Conservation (phyloP, 352 stramenopile genomes). For the Phytophthora tubulina region DNA sequence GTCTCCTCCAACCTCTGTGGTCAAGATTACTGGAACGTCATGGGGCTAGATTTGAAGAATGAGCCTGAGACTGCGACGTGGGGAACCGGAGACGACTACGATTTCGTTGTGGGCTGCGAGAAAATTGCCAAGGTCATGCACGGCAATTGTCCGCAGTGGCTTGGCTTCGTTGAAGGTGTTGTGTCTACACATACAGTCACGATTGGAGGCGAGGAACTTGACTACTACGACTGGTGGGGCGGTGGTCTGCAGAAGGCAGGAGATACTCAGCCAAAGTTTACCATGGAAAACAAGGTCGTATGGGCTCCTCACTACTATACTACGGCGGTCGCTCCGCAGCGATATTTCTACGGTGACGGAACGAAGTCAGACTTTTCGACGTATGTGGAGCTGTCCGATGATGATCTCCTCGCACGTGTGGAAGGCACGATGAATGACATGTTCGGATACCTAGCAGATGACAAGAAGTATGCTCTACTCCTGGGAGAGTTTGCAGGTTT, state of each 20-base stretch:
- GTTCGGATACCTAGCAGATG: conserved; percentile 76
- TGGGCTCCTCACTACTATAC: conserved; percentile 89
- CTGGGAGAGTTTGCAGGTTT: conserved; percentile 80
- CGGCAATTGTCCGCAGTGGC: conserved; percentile 73
- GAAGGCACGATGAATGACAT: conserved; percentile 78
- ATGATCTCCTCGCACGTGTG: conserved; percentile 52
- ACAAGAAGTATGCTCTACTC: conserved; percentile 61
- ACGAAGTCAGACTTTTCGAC: conserved; percentile 57
- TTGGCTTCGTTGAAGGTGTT: conserved; percentile 84
- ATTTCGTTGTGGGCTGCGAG: conserved; percentile 72
- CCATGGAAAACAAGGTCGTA: conserved; percentile 78
- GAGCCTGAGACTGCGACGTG: conserved; percentile 74
- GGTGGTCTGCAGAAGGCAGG: conserved; percentile 72
- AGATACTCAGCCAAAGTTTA: conserved; percentile 56
- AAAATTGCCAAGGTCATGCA: conserved; percentile 87
- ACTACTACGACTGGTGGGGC: conserved; percentile 89
- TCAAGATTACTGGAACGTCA: conserved; percentile 82
- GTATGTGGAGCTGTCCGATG: conserved; percentile 72
- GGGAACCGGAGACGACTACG: conserved; percentile 69
- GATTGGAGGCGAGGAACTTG: conserved; percentile 52
- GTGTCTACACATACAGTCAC: conserved; percentile 56
- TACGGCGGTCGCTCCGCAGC: conserved; percentile 72
- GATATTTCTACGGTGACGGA: conserved; percentile 78
- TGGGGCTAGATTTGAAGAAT: conserved; percentile 87
- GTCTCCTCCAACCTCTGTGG: conserved; percentile 72